Conservation (phyloP, 345 rosid species). For the Syzygium grande region DNA sequence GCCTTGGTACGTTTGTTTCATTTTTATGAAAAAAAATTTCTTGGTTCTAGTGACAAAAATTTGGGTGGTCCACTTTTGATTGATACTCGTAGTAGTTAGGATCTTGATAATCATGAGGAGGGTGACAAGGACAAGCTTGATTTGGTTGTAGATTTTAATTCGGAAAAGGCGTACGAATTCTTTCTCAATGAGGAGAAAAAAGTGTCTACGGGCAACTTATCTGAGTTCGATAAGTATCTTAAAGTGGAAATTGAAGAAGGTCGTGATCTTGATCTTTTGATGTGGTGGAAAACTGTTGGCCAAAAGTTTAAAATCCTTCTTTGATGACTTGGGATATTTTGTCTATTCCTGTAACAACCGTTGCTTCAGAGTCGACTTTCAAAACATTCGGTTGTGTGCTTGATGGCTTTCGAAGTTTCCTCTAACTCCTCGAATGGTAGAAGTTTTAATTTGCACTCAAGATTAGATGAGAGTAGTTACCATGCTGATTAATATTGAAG, state of each 20-base stretch:
- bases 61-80: not conserved
- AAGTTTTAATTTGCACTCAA: not conserved
- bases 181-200: not conserved
- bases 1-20: not conserved
- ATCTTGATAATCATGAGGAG: no score
- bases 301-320: no score
- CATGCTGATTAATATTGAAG: not conserved
- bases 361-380: not conserved
- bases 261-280: not conserved
- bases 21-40: not conserved
- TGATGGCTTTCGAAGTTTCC: not conserved
- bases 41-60: not conserved
- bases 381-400: rapidly evolving
- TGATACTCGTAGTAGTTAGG: no score
- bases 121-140: no score
- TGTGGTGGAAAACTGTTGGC: rapidly evolving
- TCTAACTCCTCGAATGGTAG: rapidly evolving
- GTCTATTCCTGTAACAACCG: rapidly evolving
- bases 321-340: no score
- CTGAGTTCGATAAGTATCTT: rapidly evolving
- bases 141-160: rapidly evolving
- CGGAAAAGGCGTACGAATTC: not conserved
- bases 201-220: not conserved
- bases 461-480: not conserved
- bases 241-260: not conserved